Evolutionary conservation across 345 rosid species (phyloP).

Genomic region (Rhodamnia argentea): DNA sequence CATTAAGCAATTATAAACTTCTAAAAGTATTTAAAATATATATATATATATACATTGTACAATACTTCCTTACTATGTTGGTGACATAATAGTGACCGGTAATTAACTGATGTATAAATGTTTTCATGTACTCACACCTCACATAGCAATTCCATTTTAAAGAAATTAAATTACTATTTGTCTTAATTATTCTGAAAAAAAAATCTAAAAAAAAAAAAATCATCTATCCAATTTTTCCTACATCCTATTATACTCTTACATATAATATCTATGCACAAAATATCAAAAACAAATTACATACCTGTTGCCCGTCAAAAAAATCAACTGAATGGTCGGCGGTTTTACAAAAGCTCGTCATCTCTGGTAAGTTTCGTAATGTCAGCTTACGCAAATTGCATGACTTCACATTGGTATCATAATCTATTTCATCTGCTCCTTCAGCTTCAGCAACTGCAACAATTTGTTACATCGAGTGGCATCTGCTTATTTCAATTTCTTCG

Average conservation of each 20-base stretch:
- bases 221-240: background rate
- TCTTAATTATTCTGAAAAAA: no score
- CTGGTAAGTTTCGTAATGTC: background rate
- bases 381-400: background rate
- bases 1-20: background rate
- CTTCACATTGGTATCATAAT: background rate
- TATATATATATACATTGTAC: background rate
- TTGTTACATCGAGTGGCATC: background rate
- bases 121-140: background rate
- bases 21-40: background rate
- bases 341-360: background rate
- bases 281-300: background rate
- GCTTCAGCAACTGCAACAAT: background rate
- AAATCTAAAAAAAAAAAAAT: no score
- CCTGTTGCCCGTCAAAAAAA: background rate
- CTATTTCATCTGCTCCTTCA: background rate
- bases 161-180: no score
- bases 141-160: background rate
- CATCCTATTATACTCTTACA: no score
- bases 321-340: accelerated
- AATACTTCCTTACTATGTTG: background rate
- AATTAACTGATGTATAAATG: background rate
- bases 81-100: background rate
- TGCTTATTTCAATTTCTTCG: background rate
- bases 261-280: background rate